A percentile compares a stretch with the other conserved stretches of the same genome.
Conservation (phyloP, 306 rosid species). For the Cyclanthera cordifolia region DNA sequence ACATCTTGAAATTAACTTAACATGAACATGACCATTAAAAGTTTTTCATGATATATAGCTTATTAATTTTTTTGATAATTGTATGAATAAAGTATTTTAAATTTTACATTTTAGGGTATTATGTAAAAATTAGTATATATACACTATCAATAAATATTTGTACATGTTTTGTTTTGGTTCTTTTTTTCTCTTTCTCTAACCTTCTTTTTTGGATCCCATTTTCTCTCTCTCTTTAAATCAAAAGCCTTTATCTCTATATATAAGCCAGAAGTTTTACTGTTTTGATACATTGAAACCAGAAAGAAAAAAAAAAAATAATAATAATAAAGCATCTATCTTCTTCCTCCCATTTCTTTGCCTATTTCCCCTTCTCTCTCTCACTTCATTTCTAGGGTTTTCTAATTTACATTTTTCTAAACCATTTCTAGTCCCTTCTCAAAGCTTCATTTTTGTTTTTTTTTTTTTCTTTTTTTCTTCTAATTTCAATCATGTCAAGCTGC, state of each 20-base stretch:
- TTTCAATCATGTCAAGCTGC: slow-evolving; percentile 52
- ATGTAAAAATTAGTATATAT: background rate
- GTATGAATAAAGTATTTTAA: background rate
- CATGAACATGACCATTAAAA: no score
- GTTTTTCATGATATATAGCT: background rate
- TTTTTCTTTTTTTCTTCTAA: background rate
- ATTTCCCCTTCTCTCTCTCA: background rate
- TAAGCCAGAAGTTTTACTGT: slow-evolving; percentile 32
- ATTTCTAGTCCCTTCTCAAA: background rate
- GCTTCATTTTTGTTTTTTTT: background rate
- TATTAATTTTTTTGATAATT: background rate
- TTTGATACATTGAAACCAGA: slow-evolving; percentile 28
- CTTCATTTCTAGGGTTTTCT: background rate
- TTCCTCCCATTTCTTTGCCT: slow-evolving; percentile 8
- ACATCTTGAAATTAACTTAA: no score
- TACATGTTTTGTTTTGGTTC: background rate
- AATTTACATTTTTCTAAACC: slow-evolving; percentile 8
- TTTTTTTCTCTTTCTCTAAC: background rate
- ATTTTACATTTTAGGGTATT: background rate
- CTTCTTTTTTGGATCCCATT: slow-evolving; percentile 20
- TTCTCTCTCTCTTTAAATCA: slow-evolving; percentile 4
- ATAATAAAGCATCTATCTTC: slow-evolving; percentile 25
- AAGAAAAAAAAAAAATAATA: no score
- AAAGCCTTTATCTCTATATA: slow-evolving; percentile 30
- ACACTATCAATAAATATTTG: no score